Base-by-base conservation (phyloP, 305 asterid genomes). In the Coffea humblotiana region DNA sequence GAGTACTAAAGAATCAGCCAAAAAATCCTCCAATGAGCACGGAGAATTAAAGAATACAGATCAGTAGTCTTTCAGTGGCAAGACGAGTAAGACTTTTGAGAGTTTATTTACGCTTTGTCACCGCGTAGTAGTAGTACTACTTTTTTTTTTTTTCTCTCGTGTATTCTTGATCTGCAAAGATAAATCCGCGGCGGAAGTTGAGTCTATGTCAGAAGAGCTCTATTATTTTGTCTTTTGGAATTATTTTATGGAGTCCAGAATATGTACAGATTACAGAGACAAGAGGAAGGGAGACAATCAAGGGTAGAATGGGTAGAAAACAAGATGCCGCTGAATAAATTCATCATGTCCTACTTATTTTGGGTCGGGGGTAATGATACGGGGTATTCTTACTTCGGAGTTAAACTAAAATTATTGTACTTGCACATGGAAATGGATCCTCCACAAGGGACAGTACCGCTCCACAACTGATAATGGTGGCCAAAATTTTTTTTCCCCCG, bases 101-200 rank as follows among this genome's bases (percentile, higher is more conserved):
- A 76, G 83, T 76, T 79, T 74, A 71, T 77, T 78, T 68, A 71
- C 78, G 77, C 79, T 60, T 69, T 43, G 80, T 77, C 81, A 82
- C 80, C 83, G 86, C 79, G 81, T 63, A 48, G n/a, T 70, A 32
- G 43, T 5, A 37, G 43, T 3, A 37, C 5, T 37, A 37, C 6
- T 37, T 1, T 29, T 29, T 29, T 29, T 29, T 29, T 29, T 29
- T 29, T 37, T 72, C 49, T 77, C 52, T 82, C 10, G 21, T 37
- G 40, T 25, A 35, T 75, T 77, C 71, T 76, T 85, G 92, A 90
- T 92, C 94, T 32, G 69, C 60, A 74, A 69, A 85, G 90, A 86
- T 80, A 86, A 87, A 88, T 87, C 88, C 86, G 88, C 88, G 87
- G 89, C 89, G 79, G 90, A 84, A 83, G 85, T 82, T 85, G 94